Percentiles rank a stretch among this genome's conserved stretches.
phyloP scores from a whole-genome alignment of 2,329 filamentous ascomycete genomes.

The Colletotrichum filicis region DNA sequence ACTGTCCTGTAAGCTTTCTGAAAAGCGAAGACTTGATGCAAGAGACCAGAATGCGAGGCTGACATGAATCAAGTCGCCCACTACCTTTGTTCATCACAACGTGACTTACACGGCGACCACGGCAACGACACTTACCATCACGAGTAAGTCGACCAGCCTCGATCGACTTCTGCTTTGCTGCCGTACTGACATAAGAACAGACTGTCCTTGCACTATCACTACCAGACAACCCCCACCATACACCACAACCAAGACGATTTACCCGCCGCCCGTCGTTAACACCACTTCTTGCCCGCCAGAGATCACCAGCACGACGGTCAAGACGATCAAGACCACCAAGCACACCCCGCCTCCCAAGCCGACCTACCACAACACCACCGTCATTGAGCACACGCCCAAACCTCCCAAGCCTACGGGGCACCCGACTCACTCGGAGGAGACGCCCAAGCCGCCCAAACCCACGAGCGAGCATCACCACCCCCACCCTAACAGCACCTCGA shows the following conservation, averaged over 20 bases:
- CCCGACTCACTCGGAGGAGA: not conserved
- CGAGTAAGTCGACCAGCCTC: constrained; percentile 46
- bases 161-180: not conserved
- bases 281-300: constrained; percentile 30
- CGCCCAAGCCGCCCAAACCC: constrained; percentile 19
- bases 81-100: constrained; percentile 51
- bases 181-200: constrained; percentile 45
- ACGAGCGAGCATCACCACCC: not conserved
- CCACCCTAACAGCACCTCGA: constrained; percentile 25
- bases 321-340: constrained; percentile 17
- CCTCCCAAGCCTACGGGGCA: constrained; percentile 19
- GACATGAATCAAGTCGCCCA: constrained; percentile 43
- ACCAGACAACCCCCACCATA: constrained; percentile 44
- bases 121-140: constrained; percentile 56
- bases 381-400: constrained; percentile 21
- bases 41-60: not conserved
- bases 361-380: constrained; percentile 33
- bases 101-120: constrained; percentile 56
- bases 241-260: constrained; percentile 41
- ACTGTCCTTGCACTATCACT: constrained; percentile 59
- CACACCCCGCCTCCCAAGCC: constrained; percentile 24
- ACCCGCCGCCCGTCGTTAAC: constrained; percentile 31
- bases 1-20: constrained; percentile 53
- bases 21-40: not conserved
- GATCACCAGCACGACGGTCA: constrained; percentile 27